These are phyloP conservation scores for Talaromyces sp. DNA, from an alignment of 2,329 filamentous ascomycete species.

Conservation along the genomic window DNA sequence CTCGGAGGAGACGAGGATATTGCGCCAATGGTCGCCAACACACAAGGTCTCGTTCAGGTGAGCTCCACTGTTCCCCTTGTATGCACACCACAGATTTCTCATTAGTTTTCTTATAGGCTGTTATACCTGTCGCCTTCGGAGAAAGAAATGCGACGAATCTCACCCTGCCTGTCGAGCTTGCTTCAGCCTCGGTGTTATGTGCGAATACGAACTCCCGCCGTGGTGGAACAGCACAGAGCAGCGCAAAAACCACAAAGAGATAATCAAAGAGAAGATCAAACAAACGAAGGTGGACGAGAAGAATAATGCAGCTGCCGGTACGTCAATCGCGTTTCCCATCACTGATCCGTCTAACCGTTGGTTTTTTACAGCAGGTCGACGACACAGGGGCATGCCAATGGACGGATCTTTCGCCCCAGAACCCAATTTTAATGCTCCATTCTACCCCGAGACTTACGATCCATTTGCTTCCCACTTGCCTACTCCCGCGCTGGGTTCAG, in stretches of 20 bases:
- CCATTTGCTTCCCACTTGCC: constrained; percentile 37
- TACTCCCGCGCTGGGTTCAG: constrained; percentile 52
- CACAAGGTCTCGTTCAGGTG: constrained; percentile 89
- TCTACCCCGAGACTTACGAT: constrained; percentile 43
- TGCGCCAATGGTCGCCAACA: constrained; percentile 65
- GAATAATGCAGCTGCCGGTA: constrained; percentile 49
- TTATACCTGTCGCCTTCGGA: constrained; percentile 62
- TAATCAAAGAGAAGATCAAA: constrained; percentile 97
- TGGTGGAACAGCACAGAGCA: constrained; percentile 97
- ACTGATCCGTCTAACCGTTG: background rate
- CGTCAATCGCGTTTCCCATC: constrained; percentile 46
- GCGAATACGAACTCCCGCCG: constrained; percentile 92
- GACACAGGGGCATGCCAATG: constrained; percentile 70
- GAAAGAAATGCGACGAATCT: constrained; percentile 67
- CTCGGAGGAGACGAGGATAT: background rate
- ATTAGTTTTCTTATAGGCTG: constrained; percentile 45
- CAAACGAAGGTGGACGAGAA: constrained; percentile 92
- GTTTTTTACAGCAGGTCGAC: constrained; percentile 67
- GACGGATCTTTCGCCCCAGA: constrained; percentile 69
- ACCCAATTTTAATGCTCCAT: constrained; percentile 64
- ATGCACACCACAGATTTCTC: constrained; percentile 25
- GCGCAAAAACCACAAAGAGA: constrained; percentile 80
- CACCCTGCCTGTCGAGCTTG: constrained; percentile 62
- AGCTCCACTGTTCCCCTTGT: constrained; percentile 14
- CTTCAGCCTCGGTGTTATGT: constrained; percentile 70